Evolutionary conservation across 2,329 filamentous ascomycete species (phyloP).

Genomic region (Colletotrichum sojae): DNA sequence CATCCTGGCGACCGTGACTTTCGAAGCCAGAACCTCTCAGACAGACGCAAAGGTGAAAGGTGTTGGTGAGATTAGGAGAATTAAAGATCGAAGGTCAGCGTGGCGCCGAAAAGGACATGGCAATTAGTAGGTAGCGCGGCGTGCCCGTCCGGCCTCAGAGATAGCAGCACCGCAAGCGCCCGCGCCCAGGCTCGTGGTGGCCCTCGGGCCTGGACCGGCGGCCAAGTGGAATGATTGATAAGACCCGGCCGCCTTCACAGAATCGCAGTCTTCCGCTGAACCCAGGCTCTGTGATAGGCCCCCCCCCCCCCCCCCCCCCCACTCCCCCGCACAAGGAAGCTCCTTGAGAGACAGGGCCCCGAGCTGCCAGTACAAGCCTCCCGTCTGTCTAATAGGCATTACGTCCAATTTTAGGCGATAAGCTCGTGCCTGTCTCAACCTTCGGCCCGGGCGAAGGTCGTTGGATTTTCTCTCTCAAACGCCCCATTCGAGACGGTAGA

Average conservation of each 20-base stretch:
- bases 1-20: conserved; percentile 50
- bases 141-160: not conserved
- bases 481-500: too few species aligned
- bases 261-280: not conserved
- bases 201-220: conserved; percentile 39
- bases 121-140: not conserved
- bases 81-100: not conserved
- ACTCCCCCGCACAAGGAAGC: conserved; percentile 38
- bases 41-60: not conserved
- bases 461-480: not conserved
- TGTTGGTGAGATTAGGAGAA: conserved; percentile 12
- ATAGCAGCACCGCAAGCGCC: conserved; percentile 5
- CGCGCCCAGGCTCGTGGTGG: conserved; percentile 14
- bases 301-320: conserved; percentile 27
- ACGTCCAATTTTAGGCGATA: conserved; percentile 39
- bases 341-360: conserved; percentile 10
- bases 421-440: conserved; percentile 20
- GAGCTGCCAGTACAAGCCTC: conserved; percentile 31
- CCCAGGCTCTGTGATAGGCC: conserved; percentile 34
- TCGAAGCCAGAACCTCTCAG: conserved; percentile 13
- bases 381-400: conserved; percentile 39
- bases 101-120: not conserved
- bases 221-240: conserved; percentile 41
- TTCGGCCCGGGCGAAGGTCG: conserved; percentile 9
- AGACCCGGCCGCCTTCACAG: conserved; percentile 12